Conservation (phyloP, 225 moss, liverwort and hornwort genomes). For the Marchantia paleacea region DNA sequence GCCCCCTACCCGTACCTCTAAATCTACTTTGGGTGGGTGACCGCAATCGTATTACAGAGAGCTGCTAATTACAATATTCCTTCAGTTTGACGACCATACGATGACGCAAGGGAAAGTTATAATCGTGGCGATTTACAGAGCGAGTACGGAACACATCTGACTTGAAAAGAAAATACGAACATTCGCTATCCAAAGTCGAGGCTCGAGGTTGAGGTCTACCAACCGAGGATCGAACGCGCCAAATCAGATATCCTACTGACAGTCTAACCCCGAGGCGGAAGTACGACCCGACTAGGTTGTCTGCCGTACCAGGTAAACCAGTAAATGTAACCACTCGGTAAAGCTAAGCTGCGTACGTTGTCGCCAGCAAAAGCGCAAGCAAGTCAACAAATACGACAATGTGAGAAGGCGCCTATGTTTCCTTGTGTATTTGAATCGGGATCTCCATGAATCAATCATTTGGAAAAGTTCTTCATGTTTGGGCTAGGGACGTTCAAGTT, state of each 20-base stretch:
- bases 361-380: neutral
- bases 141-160: neutral
- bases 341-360: neutral
- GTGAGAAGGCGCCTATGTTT: neutral
- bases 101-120: no score
- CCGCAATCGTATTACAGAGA: no score
- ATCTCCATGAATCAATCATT: neutral
- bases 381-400: neutral
- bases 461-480: neutral
- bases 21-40: no score
- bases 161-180: neutral
- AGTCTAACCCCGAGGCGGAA: neutral
- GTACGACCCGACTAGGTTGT: neutral
- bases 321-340: neutral
- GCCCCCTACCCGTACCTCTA: neutral
- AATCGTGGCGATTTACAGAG: neutral
- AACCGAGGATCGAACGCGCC: neutral
- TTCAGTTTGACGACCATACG: no score
- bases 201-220: neutral
- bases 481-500: neutral
- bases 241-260: neutral
- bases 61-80: no score
- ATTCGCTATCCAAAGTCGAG: neutral
- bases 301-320: neutral
- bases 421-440: neutral